A percentile compares a stretch with the other conserved stretches of the same genome.
Evolutionary conservation across 345 rosid genomes (phyloP).

Genomic region (Citrus reticulata): DNA sequence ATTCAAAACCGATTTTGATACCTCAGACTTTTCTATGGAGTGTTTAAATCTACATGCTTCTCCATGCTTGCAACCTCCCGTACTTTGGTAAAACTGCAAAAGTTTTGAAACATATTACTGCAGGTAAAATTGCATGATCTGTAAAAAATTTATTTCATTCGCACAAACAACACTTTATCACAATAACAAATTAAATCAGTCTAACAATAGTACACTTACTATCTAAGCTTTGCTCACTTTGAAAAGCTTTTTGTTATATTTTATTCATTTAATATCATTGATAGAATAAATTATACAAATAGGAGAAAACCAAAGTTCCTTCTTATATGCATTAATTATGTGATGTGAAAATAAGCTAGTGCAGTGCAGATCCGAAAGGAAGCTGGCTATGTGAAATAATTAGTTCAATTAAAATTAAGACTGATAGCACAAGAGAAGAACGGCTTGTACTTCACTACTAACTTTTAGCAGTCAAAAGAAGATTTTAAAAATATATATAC

Average conservation of each 20-base stretch:
- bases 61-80: conserved; percentile 29
- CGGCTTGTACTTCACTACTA: not conserved
- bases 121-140: not conserved
- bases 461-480: not conserved
- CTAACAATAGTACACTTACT: not conserved
- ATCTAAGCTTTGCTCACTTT: not conserved
- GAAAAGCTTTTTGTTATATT: no score
- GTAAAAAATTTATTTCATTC: not conserved
- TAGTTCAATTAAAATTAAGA: no score
- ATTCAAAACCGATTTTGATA: conserved; percentile 3
- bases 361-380: not conserved
- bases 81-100: conserved; percentile 25
- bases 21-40: conserved; percentile 18
- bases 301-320: not conserved
- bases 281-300: not conserved
- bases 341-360: not conserved
- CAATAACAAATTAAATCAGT: not conserved
- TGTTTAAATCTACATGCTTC: conserved; percentile 27
- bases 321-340: not conserved
- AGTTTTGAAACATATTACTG: not conserved
- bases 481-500: no score
- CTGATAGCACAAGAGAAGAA: not conserved
- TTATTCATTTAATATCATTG: no score
- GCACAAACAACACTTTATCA: not conserved
- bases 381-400: no score